Base-by-base conservation (phyloP, 495 filamentous ascomycete species). In the Penicillium riverlandense region DNA sequence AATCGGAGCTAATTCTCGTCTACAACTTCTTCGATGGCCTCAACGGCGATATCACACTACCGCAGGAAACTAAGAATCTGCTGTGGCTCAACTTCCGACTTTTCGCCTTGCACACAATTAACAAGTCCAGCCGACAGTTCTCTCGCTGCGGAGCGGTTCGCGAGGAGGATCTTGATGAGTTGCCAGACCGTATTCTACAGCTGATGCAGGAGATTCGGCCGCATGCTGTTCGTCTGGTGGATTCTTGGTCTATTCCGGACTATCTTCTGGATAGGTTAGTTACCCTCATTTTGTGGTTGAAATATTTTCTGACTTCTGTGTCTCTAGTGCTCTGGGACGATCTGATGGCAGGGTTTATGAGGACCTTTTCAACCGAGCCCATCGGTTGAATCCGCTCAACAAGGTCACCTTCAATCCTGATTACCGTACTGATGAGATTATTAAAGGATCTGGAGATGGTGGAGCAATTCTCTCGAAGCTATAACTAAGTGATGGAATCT, bases 311-410 rank as follows among this genome's bases (percentile, higher is more conserved):
- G 22, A 22, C 22, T 22, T 6, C 22, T 22, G 2, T 22, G 2
- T 22, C 22, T 22, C 22, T 22, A 64, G 61, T 52, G 69, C 72
- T 12, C 59, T 76, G 5, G 71, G 71, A 11, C 55, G 69, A 16
- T 66, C 59, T 45, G 69, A 74, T 49, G 72, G 72, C 1, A 63
- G 59, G 29, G 71, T 74, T 7, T 76, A 76, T 44, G 71, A 74
- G 45, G 70, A 76, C 40, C 49, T 76, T 15, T 74, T 61, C 48
- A 62, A 71, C 33, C 48, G 65, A 6, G 70, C 69, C 3, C 71
- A 76, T 53, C 54, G 67, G 27, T 44, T 69, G 43, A 74, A 76
- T 45, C 70, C 71, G 6, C 49, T 76, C 38, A 74, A 74, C 42
- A 44, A 47, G 49, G 50, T 66, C 10, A 74, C 68, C 0, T 70